Base-by-base conservation (phyloP, 2,329 filamentous ascomycete species). In the Fusarium sterilihyphosum region DNA sequence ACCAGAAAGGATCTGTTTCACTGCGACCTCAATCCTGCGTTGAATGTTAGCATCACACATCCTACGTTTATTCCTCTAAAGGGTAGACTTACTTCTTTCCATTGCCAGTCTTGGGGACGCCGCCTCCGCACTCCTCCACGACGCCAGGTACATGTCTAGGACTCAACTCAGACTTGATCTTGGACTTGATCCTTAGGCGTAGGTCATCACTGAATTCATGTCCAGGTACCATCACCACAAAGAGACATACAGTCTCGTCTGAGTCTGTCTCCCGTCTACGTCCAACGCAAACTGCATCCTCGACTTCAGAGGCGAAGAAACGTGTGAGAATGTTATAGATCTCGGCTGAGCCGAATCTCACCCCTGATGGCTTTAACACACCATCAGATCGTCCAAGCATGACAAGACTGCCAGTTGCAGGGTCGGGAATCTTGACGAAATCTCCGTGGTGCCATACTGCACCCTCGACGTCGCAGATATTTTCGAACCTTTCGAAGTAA, bases 381-480 rank as follows among this genome's bases (percentile, higher is more conserved):
- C 96, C 96, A 78, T 99, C 96, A 59, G 93, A 96, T 33, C 96
- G 90, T 6, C 96, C 96, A 1, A 98, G 88, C 96, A 98, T 98
- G 74, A 94, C 88, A 16, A 98, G 84, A 0, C 95, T 94, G 18
- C 94, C 92, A 0, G 94, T 96, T 22, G 84, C 79, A 0, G 91
- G 88, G 76, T 95, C 92, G 13, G 83, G 82, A 41, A 91, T 88
- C 46, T 87, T 86, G 40, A 98, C 90, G 80, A 98, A 98, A 83
- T 99, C 96, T 37, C 96, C 96, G 79, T 99, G 96, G 80, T 98
- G 95, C 96, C 96, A 98, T 20, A 94, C 87, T 4, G 85, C 80
- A 8, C 83, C 84, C 33, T 77, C 68, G 17, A 69, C 79, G 18
- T 80, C 83, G 69, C 82, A 84, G 16, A 84, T 77, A 64, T 83